Evolutionary conservation across 805 yeast species (phyloP).

Genomic region (Ogataea chonburiensis): DNA sequence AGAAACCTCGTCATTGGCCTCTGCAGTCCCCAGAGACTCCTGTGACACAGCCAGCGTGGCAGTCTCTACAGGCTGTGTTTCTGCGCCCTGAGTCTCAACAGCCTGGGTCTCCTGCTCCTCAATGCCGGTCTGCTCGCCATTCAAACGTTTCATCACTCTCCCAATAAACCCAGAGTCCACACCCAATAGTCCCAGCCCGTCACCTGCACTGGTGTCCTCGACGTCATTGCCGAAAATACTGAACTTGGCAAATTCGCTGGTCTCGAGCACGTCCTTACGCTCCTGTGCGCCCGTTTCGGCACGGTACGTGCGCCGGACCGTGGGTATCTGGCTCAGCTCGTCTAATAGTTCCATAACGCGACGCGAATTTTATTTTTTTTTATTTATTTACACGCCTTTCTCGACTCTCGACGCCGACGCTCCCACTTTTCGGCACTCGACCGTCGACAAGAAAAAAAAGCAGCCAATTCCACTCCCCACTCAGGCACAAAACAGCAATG

Average conservation of each 20-base stretch:
- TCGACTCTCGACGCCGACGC: conserved; percentile 6
- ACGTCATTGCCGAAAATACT: conserved; percentile 7
- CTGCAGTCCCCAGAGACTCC: neutral
- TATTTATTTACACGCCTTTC: neutral
- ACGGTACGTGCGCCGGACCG: conserved; percentile 8
- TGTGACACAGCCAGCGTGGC: neutral
- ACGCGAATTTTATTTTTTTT: conserved; percentile 5
- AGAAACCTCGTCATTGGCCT: neutral
- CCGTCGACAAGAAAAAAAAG: too few relatives aligned
- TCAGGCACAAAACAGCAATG: too few relatives aligned
- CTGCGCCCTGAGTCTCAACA: neutral
- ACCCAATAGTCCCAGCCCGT: conserved; percentile 17
- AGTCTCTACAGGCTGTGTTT: neutral
- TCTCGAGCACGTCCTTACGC: too few relatives aligned
- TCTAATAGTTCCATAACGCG: conserved; percentile 25
- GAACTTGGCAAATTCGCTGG: conserved; percentile 6
- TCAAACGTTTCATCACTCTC: conserved; percentile 18
- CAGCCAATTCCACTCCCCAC: too few relatives aligned
- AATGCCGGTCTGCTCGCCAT: conserved; percentile 11
- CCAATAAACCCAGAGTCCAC: conserved; percentile 15
- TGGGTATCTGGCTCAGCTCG: conserved; percentile 21
- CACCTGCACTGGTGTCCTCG: conserved; percentile 2
- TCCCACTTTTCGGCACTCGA: too few relatives aligned
- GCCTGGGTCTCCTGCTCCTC: conserved; percentile 8
- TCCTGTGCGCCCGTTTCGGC: too few relatives aligned